Evolutionary conservation across 2,329 filamentous ascomycete genomes (phyloP).

Genomic region (Setomelanomma holmii): DNA sequence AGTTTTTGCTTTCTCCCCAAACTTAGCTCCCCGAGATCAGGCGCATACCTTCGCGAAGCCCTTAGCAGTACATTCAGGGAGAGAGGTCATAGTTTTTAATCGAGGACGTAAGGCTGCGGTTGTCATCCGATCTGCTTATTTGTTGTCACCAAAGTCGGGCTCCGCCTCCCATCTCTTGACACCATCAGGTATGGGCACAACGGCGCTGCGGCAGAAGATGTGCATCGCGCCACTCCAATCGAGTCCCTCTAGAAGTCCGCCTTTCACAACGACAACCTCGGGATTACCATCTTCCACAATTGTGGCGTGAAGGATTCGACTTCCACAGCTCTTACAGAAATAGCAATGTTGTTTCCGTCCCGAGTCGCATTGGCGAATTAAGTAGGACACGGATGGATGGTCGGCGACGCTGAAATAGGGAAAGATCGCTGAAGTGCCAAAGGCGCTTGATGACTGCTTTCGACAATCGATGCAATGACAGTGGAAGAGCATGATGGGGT

Average conservation of each 20-base stretch:
- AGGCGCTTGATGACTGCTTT: slow-evolving; percentile 70
- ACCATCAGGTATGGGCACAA: slow-evolving; percentile 72
- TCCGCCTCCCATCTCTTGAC: slow-evolving; percentile 65
- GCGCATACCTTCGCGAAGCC: too few relatives aligned
- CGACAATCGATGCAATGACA: slow-evolving; percentile 75
- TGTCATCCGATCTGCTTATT: neutral
- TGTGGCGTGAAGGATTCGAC: slow-evolving; percentile 68
- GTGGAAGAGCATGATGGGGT: slow-evolving; percentile 71
- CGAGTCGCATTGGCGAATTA: slow-evolving; percentile 27
- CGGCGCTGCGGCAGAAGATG: slow-evolving; percentile 72
- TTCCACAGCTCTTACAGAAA: slow-evolving; percentile 65
- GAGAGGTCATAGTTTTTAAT: neutral
- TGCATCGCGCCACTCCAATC: slow-evolving; percentile 56
- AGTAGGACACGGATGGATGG: slow-evolving; percentile 34
- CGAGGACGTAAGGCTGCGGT: too few relatives aligned
- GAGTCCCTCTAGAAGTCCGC: slow-evolving; percentile 69
- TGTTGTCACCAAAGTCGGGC: slow-evolving; percentile 36
- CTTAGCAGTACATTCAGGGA: too few relatives aligned
- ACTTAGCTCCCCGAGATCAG: too few relatives aligned
- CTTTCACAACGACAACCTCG: slow-evolving; percentile 66
- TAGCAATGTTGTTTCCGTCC: slow-evolving; percentile 34
- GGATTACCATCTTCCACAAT: slow-evolving; percentile 48
- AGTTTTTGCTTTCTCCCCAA: too few relatives aligned
- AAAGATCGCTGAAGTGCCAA: slow-evolving; percentile 74
- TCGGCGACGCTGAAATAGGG: slow-evolving; percentile 67